Evolutionary conservation across 2,329 filamentous ascomycete species (phyloP).

Genomic region (Microascus cirrosus): DNA sequence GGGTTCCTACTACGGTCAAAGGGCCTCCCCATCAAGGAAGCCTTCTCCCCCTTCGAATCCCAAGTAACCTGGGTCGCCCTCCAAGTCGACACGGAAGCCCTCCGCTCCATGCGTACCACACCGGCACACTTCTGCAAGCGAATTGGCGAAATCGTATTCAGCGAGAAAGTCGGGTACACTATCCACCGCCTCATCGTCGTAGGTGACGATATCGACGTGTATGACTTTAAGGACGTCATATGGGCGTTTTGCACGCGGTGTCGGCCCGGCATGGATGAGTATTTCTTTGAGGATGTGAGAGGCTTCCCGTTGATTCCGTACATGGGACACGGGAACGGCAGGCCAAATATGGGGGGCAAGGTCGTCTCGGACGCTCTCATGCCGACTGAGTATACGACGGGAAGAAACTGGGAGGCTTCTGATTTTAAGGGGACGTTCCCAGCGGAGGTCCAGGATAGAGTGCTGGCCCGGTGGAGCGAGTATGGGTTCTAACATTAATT

Average conservation of each 20-base stretch:
- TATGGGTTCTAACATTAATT: neutral
- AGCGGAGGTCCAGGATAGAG: slow-evolving; percentile 23
- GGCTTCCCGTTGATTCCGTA: slow-evolving; percentile 34
- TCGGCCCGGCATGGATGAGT: slow-evolving; percentile 29
- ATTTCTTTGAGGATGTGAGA: slow-evolving; percentile 28
- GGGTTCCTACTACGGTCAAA: slow-evolving; percentile 19
- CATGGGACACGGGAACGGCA: slow-evolving; percentile 27
- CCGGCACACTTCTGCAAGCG: slow-evolving; percentile 22
- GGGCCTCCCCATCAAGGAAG: slow-evolving; percentile 29
- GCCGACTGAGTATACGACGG: slow-evolving; percentile 26
- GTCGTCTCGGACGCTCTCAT: slow-evolving; percentile 32
- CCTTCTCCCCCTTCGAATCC: slow-evolving; percentile 30
- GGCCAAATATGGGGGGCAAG: slow-evolving; percentile 25
- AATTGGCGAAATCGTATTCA: slow-evolving; percentile 30
- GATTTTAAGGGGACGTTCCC: slow-evolving; percentile 24
- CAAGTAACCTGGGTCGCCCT: slow-evolving; percentile 38
- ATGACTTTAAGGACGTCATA: slow-evolving; percentile 31
- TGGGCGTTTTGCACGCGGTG: slow-evolving; percentile 38
- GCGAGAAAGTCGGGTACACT: slow-evolving; percentile 26
- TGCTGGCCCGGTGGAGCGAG: slow-evolving; percentile 9
- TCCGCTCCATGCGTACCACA: slow-evolving; percentile 42
- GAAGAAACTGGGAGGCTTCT: slow-evolving; percentile 17
- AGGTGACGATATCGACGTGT: slow-evolving; percentile 37
- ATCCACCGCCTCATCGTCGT: slow-evolving; percentile 33
- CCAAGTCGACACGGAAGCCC: slow-evolving; percentile 44